These are phyloP conservation scores for Yamadazyma atlantica DNA, from an alignment of 1,139 yeast genomes.

Conservation along the genomic window DNA sequence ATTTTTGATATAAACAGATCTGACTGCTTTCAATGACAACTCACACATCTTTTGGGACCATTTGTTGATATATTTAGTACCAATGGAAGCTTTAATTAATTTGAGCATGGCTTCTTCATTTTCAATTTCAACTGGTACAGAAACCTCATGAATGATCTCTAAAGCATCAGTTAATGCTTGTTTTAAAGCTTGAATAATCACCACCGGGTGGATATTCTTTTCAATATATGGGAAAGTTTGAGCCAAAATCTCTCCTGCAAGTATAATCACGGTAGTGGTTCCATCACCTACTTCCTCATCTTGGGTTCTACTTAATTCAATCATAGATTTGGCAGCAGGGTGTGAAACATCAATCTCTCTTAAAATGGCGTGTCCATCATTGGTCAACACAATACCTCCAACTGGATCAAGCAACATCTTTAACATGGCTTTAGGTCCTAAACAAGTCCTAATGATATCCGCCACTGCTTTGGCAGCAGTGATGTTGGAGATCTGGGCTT, in stretches of 20 bases:
- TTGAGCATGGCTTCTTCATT: slow-evolving; percentile 87
- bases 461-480: slow-evolving; percentile 99
- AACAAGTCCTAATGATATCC: slow-evolving; percentile 93
- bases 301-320: slow-evolving; percentile 94
- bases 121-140: slow-evolving; percentile 78
- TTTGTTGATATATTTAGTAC: slow-evolving; percentile 88
- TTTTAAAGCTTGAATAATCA: slow-evolving; percentile 91
- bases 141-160: slow-evolving; percentile 80
- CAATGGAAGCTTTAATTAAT: slow-evolving; percentile 87
- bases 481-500: slow-evolving; percentile 94
- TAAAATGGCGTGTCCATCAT: slow-evolving; percentile 94
- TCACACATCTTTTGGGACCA: slow-evolving; percentile 94
- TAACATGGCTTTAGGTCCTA: slow-evolving; percentile 99
- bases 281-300: slow-evolving; percentile 99
- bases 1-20: slow-evolving; percentile 69
- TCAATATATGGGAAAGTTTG: slow-evolving; percentile 93
- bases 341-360: slow-evolving; percentile 91
- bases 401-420: slow-evolving; percentile 97
- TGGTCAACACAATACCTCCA: slow-evolving; percentile 97
- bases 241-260: slow-evolving; percentile 96
- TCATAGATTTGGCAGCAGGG: slow-evolving; percentile 99
- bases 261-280: slow-evolving; percentile 89
- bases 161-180: slow-evolving; percentile 90
- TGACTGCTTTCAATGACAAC: slow-evolving; percentile 84
- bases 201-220: slow-evolving; percentile 94